These are phyloP conservation scores for Exserohilum rostratum DNA, from an alignment of 2,329 filamentous ascomycete genomes.

Conservation along the genomic window DNA sequence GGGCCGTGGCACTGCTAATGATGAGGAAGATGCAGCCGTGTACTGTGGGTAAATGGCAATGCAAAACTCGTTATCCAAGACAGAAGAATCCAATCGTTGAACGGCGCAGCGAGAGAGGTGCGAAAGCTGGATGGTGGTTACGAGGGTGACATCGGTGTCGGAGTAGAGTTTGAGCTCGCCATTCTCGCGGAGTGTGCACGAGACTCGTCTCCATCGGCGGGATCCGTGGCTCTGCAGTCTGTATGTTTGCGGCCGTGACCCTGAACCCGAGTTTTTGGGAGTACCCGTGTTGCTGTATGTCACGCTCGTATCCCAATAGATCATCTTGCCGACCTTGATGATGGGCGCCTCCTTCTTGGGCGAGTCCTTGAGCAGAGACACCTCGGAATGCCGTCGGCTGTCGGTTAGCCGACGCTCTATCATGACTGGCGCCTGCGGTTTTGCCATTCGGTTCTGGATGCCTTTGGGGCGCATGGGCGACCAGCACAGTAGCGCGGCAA, in stretches of 20 bases:
- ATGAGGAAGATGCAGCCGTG: slow-evolving; percentile 71
- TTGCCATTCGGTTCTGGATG: slow-evolving; percentile 60
- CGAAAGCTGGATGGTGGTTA: slow-evolving; percentile 84
- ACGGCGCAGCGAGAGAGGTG: slow-evolving; percentile 89
- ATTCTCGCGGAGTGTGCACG: slow-evolving; percentile 92
- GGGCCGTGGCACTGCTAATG: slow-evolving; percentile 79
- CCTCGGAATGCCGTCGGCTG: slow-evolving; percentile 56
- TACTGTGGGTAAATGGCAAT: slow-evolving; percentile 97
- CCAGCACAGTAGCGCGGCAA: slow-evolving; percentile 81
- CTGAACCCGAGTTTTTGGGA: slow-evolving; percentile 33
- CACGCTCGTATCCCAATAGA: slow-evolving; percentile 72
- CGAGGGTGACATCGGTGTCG: slow-evolving; percentile 79
- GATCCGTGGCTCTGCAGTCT: slow-evolving; percentile 63
- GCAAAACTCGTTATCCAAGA: slow-evolving; percentile 90
- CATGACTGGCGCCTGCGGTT: slow-evolving; percentile 52
- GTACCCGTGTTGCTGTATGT: slow-evolving; percentile 56
- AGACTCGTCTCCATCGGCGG: slow-evolving; percentile 83
- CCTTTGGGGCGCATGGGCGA: slow-evolving; percentile 71
- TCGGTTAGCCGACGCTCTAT: slow-evolving; percentile 46
- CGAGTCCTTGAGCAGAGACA: slow-evolving; percentile 67
- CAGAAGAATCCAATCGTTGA: slow-evolving; percentile 86
- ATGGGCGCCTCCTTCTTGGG: slow-evolving; percentile 75
- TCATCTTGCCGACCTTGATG: slow-evolving; percentile 79
- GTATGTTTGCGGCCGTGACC: slow-evolving; percentile 58
- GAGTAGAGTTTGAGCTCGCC: slow-evolving; percentile 90